These are phyloP conservation scores for Trichomonas vaginalis DNA, from an alignment of 208 protist species.

Conservation along the genomic window DNA sequence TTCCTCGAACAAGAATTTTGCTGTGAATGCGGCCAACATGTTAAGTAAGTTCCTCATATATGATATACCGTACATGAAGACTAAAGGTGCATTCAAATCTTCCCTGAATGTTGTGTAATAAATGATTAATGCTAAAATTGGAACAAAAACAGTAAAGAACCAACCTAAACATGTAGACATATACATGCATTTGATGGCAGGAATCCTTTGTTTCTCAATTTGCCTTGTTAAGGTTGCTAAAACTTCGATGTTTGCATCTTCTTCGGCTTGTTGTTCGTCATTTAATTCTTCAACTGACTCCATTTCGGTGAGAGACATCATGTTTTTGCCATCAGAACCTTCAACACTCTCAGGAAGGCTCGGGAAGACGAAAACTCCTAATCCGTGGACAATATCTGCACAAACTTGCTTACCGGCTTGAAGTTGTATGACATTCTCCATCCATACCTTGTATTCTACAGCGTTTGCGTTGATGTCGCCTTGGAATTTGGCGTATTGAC, in stretches of 20 bases:
- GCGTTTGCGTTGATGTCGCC: neutral
- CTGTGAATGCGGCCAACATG: neutral
- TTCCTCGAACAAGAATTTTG: neutral
- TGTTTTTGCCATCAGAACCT: too few relatives aligned
- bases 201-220: too few relatives aligned
- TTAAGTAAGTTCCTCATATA: too few relatives aligned
- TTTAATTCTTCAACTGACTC: too few relatives aligned
- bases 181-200: too few relatives aligned
- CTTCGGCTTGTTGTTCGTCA: too few relatives aligned
- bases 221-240: too few relatives aligned
- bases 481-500: too few relatives aligned
- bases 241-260: too few relatives aligned
- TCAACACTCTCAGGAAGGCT: neutral
- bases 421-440: neutral
- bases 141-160: neutral
- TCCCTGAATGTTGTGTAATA: neutral
- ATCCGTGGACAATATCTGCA: neutral
- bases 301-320: too few relatives aligned
- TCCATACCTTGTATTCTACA: neutral
- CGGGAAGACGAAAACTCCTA: neutral
- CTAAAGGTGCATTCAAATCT: neutral
- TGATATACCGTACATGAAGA: neutral
- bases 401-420: neutral
- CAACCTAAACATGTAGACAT: neutral
- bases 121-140: neutral